Conservation (phyloP, 2,329 filamentous ascomycete genomes). For the Monosporascus sp. region DNA sequence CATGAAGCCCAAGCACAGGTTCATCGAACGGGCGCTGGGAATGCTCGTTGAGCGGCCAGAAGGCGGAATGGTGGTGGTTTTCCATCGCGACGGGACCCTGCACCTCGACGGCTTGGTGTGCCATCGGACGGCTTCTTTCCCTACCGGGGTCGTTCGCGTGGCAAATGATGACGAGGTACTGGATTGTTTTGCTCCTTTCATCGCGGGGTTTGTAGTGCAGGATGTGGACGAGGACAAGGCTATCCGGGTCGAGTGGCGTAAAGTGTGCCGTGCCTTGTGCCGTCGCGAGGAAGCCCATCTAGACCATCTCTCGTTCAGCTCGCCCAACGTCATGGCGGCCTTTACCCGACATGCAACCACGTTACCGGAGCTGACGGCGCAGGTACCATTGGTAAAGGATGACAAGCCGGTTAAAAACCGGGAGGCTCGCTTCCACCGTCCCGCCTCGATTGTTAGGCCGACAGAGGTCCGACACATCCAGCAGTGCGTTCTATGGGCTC, state of each 20-base stretch:
- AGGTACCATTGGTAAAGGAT: conserved; percentile 31
- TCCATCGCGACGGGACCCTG: conserved; percentile 45
- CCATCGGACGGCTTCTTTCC: conserved; percentile 40
- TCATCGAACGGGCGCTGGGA: conserved; percentile 40
- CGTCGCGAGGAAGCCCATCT: conserved; percentile 29
- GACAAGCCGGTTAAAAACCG: conserved; percentile 41
- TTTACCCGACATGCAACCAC: conserved; percentile 42
- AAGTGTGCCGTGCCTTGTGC: conserved; percentile 44
- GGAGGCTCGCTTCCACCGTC: conserved; percentile 39
- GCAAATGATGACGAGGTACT: conserved; percentile 38
- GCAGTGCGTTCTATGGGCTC: conserved; percentile 50
- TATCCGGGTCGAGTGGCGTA: conserved; percentile 39
- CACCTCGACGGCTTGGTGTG: conserved; percentile 42
- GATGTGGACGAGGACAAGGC: conserved; percentile 24
- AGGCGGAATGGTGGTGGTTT: conserved; percentile 44
- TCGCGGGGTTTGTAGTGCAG: conserved; percentile 39
- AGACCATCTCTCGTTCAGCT: conserved; percentile 39
- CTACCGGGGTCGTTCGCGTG: conserved; percentile 37
- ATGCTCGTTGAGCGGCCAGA: conserved; percentile 37
- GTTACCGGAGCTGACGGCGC: conserved; percentile 35
- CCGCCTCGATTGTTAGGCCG: conserved; percentile 41
- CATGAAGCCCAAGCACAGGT: conserved; percentile 42
- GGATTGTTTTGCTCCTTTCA: conserved; percentile 46
- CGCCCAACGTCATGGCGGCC: conserved; percentile 43
- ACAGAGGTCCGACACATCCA: conserved; percentile 44